These are phyloP conservation scores for Taphrina pruni DNA, from an alignment of 1,139 yeast genomes.

Conservation along the genomic window DNA sequence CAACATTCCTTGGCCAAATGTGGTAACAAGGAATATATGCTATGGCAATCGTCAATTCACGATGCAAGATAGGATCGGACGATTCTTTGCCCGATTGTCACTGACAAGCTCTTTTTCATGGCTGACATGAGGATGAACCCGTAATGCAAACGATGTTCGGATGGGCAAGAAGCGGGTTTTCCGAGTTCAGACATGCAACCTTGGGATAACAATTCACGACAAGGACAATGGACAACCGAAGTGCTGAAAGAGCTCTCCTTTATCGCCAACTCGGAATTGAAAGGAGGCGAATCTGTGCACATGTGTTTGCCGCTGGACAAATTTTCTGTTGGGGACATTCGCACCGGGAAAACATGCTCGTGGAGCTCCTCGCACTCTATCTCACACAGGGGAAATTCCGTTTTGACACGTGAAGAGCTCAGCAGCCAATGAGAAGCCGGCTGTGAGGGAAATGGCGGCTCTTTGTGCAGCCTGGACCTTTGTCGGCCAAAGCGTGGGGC, in stretches of 20 bases:
- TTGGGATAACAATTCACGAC: neutral
- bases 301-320: neutral
- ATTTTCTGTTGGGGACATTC: constrained; percentile 8
- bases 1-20: too few species aligned
- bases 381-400: neutral
- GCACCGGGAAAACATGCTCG: neutral
- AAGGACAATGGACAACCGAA: too few species aligned
- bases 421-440: neutral
- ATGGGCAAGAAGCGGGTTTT: neutral
- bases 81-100: too few species aligned
- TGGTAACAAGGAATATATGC: too few species aligned
- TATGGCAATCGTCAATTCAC: too few species aligned
- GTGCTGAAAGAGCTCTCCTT: neutral
- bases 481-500: constrained; percentile 13
- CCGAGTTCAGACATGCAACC: neutral
- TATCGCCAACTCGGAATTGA: too few species aligned
- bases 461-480: constrained; percentile 7
- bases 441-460: neutral
- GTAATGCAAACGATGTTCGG: too few species aligned
- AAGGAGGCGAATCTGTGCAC: constrained; percentile 1
- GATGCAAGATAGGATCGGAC: too few species aligned
- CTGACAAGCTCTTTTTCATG: too few species aligned
- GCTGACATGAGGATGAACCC: too few species aligned
- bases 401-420: neutral
- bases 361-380: constrained; percentile 7